Base-by-base conservation (phyloP, 2,329 filamentous ascomycete genomes). In the Penicillium occitanis region DNA sequence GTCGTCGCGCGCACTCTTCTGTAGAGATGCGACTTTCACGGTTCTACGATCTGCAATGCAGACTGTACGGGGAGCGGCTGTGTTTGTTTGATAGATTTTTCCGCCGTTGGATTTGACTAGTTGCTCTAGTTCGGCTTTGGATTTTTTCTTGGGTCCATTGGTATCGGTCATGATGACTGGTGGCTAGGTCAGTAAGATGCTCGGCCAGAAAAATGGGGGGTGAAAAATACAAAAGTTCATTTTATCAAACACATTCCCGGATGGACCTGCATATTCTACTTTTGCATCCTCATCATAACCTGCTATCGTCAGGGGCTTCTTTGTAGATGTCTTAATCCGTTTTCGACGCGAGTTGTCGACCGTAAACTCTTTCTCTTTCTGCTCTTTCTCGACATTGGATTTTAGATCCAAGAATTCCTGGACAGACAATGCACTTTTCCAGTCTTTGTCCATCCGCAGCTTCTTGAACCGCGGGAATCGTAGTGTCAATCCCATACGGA, bases 381-480 rank as follows among this genome's bases (percentile, higher is more conserved):
- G 83, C 69, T 91, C 89, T n/a, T 88, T 83, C 67, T 95, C 90
- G 0, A 88, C 88, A 22, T 86, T 85, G 5, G 82, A 81, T 69
- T 91, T 90, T 17, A 97, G 79, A 7, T 89, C 85, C 19, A 89
- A 79, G 71, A 97, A 97, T 55, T 93, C 91, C 55, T 91, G 86
- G 1, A 92, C 81, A 0, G 91, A 91, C 2, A 98, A 82, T 0
- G 92, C 91, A 40, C 87, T 87, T 58, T 91, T 84, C 94, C 95
- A 99, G 65, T 85, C 83, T 70, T 93, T 92, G 77, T 98, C 95
- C n/a, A 86, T 84, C 3, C 93, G 87, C 5, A 98, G 79, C 42
- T 84, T 86, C 69, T 92, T 92, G 78, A 98, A 97, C 0, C 95
- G 88, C 1, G 95, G 95, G 72, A 99, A 99, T 0, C 95, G 89